A percentile compares a stretch with the other conserved stretches of the same genome.
These are phyloP conservation scores for Kwoniella dejecticola DNA, from an alignment of 768 basidiomycete species.

Conservation along the genomic window DNA sequence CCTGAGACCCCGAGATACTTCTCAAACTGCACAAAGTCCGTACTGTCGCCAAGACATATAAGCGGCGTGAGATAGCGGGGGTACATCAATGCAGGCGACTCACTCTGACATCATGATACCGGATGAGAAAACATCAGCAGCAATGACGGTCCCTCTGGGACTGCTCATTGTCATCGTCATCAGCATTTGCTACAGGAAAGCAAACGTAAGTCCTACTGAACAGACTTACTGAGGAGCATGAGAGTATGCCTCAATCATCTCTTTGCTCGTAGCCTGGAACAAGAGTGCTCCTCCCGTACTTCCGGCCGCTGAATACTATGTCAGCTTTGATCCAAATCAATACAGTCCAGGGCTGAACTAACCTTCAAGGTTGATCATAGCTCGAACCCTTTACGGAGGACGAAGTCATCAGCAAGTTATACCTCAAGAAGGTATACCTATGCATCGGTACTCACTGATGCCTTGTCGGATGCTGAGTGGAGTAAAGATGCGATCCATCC, in stretches of 20 bases:
- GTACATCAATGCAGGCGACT: too few relatives aligned
- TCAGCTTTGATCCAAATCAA: background rate
- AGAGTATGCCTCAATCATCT: constrained; percentile 91
- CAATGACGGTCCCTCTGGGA: constrained; percentile 84
- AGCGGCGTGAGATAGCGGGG: too few relatives aligned
- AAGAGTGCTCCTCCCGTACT: constrained; percentile 82
- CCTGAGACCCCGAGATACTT: constrained; percentile 87
- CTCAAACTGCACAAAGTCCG: constrained; percentile 93
- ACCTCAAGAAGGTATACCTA: background rate
- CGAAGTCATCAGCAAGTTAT: background rate
- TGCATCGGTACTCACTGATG: constrained; percentile 62
- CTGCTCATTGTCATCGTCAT: constrained; percentile 44
- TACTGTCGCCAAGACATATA: constrained; percentile 60
- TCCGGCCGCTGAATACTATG: constrained; percentile 67
- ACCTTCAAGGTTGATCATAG: constrained; percentile 90
- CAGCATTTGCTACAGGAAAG: background rate
- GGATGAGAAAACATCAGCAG: constrained; percentile 89
- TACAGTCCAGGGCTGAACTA: constrained; percentile 12
- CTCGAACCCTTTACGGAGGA: constrained; percentile 65
- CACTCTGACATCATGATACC: constrained; percentile 89
- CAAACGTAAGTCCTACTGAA: too few relatives aligned
- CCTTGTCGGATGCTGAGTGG: constrained; percentile 78
- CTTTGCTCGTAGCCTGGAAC: constrained; percentile 92
- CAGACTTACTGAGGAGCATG: constrained; percentile 69
- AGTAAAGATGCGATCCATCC: constrained; percentile 89